phyloP scores from a whole-genome alignment of 169 alveolate species.

The Theileria equi region DNA sequence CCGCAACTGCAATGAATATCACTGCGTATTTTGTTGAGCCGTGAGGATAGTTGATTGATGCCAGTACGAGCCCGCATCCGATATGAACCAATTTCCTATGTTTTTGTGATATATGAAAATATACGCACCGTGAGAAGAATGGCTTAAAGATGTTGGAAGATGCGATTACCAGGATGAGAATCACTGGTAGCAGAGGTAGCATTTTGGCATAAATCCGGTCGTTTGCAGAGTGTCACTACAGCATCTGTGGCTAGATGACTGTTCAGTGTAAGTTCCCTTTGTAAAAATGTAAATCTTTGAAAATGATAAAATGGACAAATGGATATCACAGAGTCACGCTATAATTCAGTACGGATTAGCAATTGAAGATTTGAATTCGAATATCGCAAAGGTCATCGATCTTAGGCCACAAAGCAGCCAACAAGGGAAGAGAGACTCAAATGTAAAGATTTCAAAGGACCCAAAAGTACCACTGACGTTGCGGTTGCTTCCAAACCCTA shows the following conservation, averaged over 20 bases:
- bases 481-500: conserved; percentile 33
- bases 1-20: conserved; percentile 17
- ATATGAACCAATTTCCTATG: conserved; percentile 47
- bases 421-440: not conserved
- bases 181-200: conserved; percentile 12
- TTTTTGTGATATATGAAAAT: not conserved
- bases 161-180: conserved; percentile 33
- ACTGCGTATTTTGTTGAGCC: conserved; percentile 2
- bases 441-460: conserved; percentile 1
- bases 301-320: conserved; percentile 15
- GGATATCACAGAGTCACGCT: conserved; percentile 46
- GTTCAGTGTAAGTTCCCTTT: no score
- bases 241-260: no score
- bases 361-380: conserved; percentile 19
- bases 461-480: conserved; percentile 39
- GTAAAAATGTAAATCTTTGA: no score
- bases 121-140: conserved; percentile 35
- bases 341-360: conserved; percentile 9
- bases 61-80: conserved; percentile 48
- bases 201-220: not conserved
- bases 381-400: conserved; percentile 23
- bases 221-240: no score
- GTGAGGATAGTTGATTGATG: conserved; percentile 32
- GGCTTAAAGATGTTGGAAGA: conserved; percentile 18
- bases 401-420: not conserved